Evolutionary conservation across 345 rosid species (phyloP).

Genomic region (Lenwebbia sp.): DNA sequence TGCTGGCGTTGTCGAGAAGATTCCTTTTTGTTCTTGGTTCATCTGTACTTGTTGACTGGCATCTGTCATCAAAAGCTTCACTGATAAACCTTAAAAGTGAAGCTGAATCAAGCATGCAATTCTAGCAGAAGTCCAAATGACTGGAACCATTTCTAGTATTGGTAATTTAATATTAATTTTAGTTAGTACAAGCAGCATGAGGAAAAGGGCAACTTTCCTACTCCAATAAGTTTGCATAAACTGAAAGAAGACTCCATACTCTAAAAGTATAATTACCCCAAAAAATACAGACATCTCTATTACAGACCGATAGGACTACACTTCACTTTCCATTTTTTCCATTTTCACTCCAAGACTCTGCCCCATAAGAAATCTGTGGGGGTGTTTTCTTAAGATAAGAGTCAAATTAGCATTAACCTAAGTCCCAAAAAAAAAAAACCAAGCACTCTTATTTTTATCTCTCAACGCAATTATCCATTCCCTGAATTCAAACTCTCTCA

Average conservation of each 20-base stretch:
- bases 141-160: neutral
- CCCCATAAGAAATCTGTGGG: neutral
- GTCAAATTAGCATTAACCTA: neutral
- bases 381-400: neutral
- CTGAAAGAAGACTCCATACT: neutral
- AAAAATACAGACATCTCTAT: neutral
- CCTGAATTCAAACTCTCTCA: neutral
- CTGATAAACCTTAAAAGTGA: neutral
- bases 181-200: neutral
- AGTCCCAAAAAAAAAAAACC: neutral
- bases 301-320: neutral
- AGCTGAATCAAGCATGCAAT: neutral
- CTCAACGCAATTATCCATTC: neutral
- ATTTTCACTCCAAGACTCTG: neutral
- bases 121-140: neutral
- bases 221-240: neutral
- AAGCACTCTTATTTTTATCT: neutral
- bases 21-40: slow-evolving; percentile 46
- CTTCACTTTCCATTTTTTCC: neutral
- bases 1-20: slow-evolving; percentile 77
- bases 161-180: neutral
- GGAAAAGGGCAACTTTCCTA: neutral
- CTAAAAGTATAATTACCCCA: neutral
- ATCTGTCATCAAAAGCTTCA: slow-evolving; percentile 22
- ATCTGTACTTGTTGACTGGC: slow-evolving; percentile 49